Percentiles rank a stretch among this genome's conserved stretches.
phyloP scores from a whole-genome alignment of 179 eudicot species.

The Drosera spatulata region DNA sequence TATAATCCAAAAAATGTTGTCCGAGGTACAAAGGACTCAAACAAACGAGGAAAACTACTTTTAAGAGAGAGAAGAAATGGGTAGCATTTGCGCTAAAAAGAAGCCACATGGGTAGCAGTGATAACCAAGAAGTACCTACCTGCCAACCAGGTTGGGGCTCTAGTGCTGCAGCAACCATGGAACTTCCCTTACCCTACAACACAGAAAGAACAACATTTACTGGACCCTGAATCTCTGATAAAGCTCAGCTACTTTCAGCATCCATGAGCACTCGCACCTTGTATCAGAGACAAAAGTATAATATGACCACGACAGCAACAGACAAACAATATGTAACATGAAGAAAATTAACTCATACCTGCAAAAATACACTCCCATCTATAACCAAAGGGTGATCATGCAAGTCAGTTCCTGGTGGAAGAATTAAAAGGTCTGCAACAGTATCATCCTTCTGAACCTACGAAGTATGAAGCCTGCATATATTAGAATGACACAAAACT shows the following conservation, averaged over 20 bases:
- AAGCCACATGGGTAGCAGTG: neutral
- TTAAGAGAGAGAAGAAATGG: neutral
- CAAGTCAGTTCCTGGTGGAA: constrained; percentile 77
- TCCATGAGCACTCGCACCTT: neutral
- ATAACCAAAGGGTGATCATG: constrained; percentile 76
- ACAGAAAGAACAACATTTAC: neutral
- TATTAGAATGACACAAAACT: constrained; percentile 5
- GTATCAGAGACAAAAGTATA: neutral
- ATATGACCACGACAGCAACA: neutral
- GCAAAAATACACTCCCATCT: constrained; percentile 76
- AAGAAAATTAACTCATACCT: constrained; percentile 38
- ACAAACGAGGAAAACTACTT: neutral
- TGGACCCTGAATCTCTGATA: neutral
- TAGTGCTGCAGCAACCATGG: constrained; percentile 91
- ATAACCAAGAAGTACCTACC: constrained; percentile 30
- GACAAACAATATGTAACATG: neutral
- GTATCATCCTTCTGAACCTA: constrained; percentile 78
- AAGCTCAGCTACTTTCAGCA: too few relatives aligned
- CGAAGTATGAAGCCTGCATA: constrained; percentile 11
- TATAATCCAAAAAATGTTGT: too few relatives aligned
- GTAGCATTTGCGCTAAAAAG: neutral
- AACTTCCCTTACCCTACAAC: constrained; percentile 85
- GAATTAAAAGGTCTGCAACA: constrained; percentile 71
- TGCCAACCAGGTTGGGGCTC: constrained; percentile 92
- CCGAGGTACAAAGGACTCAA: too few relatives aligned